A percentile compares a stretch with the other conserved stretches of the same genome.
Evolutionary conservation across 2,329 filamentous ascomycete genomes (phyloP).

Genomic region (Penicillium sp.): DNA sequence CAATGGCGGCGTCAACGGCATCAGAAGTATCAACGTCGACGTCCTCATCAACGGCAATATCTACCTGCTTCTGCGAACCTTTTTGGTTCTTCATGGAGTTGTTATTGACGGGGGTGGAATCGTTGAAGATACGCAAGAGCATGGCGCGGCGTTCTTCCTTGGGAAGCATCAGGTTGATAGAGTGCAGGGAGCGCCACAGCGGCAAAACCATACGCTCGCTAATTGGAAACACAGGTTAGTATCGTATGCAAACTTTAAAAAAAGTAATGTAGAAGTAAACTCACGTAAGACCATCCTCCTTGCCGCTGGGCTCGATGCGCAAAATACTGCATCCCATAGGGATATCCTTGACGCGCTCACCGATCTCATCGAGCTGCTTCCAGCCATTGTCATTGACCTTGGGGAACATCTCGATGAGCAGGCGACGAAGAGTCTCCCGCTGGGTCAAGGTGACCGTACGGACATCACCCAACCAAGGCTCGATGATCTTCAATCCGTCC

Average conservation of each 20-base stretch:
- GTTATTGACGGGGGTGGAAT: constrained; percentile 81
- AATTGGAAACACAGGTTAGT: constrained; percentile 23
- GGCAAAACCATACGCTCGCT: constrained; percentile 84
- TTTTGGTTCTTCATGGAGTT: constrained; percentile 36
- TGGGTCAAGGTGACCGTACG: constrained; percentile 75
- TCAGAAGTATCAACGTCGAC: constrained; percentile 11
- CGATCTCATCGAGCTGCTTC: constrained; percentile 82
- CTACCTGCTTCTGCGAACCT: constrained; percentile 10
- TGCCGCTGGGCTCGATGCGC: constrained; percentile 74
- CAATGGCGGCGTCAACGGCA: constrained; percentile 14
- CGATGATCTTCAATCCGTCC: constrained; percentile 87
- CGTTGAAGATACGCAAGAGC: constrained; percentile 88
- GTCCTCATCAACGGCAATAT: neutral
- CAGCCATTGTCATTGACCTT: constrained; percentile 76
- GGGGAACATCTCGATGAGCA: constrained; percentile 96
- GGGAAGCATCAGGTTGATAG: constrained; percentile 94
- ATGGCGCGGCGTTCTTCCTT: constrained; percentile 95
- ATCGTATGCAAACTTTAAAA: neutral
- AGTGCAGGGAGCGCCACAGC: constrained; percentile 89
- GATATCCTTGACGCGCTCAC: constrained; percentile 76
- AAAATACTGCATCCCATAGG: constrained; percentile 92
- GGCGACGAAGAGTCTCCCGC: constrained; percentile 76
- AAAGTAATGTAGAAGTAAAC: constrained; percentile 20
- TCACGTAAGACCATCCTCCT: constrained; percentile 60
- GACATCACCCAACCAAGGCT: constrained; percentile 82